Percentiles rank a stretch among this genome's conserved stretches.
These are phyloP conservation scores for Penicillium sp. DNA, from an alignment of 2,329 filamentous ascomycete species.

Conservation along the genomic window DNA sequence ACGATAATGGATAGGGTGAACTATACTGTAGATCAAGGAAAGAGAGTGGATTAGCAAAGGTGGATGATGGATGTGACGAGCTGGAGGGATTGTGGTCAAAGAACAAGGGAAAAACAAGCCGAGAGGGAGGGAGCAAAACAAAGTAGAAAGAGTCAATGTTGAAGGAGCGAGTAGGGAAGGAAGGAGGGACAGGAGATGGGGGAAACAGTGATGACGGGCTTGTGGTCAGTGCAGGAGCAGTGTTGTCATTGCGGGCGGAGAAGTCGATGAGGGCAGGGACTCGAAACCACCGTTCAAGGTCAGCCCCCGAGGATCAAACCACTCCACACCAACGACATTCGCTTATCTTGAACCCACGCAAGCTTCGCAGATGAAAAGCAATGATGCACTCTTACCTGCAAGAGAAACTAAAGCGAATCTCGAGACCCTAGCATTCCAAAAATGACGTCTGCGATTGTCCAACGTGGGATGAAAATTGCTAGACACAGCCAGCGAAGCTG, in stretches of 20 bases:
- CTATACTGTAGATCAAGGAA: conserved; percentile 22
- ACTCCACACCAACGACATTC: not conserved
- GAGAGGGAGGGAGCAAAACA: conserved; percentile 7
- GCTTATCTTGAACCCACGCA: conserved; percentile 8
- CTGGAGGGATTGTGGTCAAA: conserved; percentile 11
- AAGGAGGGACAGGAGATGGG: conserved; percentile 23
- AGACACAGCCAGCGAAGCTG: conserved; percentile 27
- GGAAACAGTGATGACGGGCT: conserved; percentile 33
- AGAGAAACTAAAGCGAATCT: conserved; percentile 31
- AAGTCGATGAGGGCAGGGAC: conserved; percentile 6
- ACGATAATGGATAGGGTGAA: conserved; percentile 16
- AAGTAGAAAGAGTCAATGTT: conserved; percentile 10
- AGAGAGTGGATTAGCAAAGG: conserved; percentile 31
- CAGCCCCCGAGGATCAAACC: not conserved
- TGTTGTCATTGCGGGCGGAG: conserved; percentile 16
- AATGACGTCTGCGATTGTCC: conserved; percentile 34
- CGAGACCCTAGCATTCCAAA: conserved; percentile 34
- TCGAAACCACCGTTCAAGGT: conserved; percentile 9
- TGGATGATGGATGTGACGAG: conserved; percentile 7
- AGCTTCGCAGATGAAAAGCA: not conserved
- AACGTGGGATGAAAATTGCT: conserved; percentile 34
- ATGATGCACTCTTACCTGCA: conserved; percentile 31
- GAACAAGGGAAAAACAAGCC: conserved; percentile 10
- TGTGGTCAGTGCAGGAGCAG: conserved; percentile 10
- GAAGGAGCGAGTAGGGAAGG: conserved; percentile 23